phyloP scores from a whole-genome alignment of 805 yeast genomes.

The Yarrowia bubula region DNA sequence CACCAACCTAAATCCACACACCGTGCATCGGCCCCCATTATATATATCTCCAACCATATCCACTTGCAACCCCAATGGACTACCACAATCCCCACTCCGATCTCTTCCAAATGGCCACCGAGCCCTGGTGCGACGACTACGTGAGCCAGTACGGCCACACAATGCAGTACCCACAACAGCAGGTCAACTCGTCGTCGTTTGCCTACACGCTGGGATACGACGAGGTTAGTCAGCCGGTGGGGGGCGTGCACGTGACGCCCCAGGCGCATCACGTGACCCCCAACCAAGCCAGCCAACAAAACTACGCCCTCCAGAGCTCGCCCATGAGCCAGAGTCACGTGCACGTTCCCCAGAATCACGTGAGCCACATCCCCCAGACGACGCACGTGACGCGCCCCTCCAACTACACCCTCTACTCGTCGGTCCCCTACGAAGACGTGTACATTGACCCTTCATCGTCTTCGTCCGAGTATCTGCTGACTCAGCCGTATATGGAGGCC shows the following conservation, averaged over 20 bases:
- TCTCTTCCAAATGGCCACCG: constrained; percentile 19
- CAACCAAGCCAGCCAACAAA: too few species aligned
- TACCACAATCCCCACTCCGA: constrained; percentile 20
- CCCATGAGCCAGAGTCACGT: not conserved
- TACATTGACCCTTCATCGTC: not conserved
- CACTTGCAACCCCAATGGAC: constrained; percentile 5
- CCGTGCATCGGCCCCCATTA: not conserved
- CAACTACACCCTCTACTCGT: not conserved
- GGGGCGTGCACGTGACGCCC: too few species aligned
- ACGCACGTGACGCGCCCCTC: not conserved
- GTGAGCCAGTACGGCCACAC: constrained; percentile 6
- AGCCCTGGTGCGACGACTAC: constrained; percentile 26
- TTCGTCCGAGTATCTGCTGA: not conserved
- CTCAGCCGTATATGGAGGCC: constrained; percentile 9
- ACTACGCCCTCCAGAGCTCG: too few species aligned
- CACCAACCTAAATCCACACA: not conserved
- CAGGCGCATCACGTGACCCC: too few species aligned
- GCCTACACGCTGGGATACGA: constrained; percentile 4
- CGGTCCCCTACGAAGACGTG: constrained; percentile 11
- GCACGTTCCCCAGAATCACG: not conserved
- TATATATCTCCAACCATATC: constrained; percentile 18
- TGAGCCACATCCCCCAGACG: not conserved
- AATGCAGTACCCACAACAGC: not conserved
- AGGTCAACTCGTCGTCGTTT: not conserved
- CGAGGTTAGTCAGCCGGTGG: not conserved